A percentile compares a stretch with the other conserved stretches of the same genome.
These are phyloP conservation scores for Kazachstania kunashirensis DNA, from an alignment of 805 yeast genomes.

Conservation along the genomic window DNA sequence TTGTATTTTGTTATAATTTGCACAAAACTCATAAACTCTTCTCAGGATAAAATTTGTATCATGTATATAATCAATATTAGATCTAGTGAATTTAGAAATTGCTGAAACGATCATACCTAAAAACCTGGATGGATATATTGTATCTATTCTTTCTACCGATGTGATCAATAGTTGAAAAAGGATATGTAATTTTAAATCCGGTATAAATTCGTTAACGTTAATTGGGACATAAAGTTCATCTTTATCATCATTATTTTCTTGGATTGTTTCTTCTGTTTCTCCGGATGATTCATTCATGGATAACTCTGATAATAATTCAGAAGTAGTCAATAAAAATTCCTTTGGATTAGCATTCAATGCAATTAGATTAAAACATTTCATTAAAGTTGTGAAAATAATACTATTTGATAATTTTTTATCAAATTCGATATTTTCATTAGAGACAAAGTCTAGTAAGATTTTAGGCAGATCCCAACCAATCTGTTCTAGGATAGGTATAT, in stretches of 20 bases:
- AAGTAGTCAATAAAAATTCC: constrained; percentile 61
- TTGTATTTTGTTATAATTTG: constrained; percentile 34
- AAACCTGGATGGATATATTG: constrained; percentile 72
- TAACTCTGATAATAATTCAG: constrained; percentile 45
- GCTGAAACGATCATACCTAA: constrained; percentile 58
- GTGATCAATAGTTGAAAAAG: constrained; percentile 55
- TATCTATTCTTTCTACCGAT: constrained; percentile 48
- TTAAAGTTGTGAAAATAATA: constrained; percentile 28
- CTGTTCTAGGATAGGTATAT: constrained; percentile 47
- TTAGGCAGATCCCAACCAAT: constrained; percentile 89
- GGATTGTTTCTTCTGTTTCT: constrained; percentile 8
- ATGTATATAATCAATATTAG: constrained; percentile 29
- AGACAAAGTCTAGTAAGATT: constrained; percentile 45
- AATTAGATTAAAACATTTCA: constrained; percentile 47
- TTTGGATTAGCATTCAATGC: constrained; percentile 69
- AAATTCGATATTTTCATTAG: constrained; percentile 30
- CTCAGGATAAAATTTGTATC: constrained; percentile 39
- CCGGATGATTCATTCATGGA: neutral
- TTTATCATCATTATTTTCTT: neutral
- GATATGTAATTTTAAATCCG: constrained; percentile 52
- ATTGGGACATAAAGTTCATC: constrained; percentile 5
- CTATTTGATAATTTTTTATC: constrained; percentile 16
- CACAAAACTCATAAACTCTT: constrained; percentile 51
- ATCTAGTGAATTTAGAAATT: constrained; percentile 41
- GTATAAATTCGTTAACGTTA: constrained; percentile 23